These are phyloP conservation scores for Fonsecaea pedrosoi DNA, from an alignment of 2,329 filamentous ascomycete species.

Conservation along the genomic window DNA sequence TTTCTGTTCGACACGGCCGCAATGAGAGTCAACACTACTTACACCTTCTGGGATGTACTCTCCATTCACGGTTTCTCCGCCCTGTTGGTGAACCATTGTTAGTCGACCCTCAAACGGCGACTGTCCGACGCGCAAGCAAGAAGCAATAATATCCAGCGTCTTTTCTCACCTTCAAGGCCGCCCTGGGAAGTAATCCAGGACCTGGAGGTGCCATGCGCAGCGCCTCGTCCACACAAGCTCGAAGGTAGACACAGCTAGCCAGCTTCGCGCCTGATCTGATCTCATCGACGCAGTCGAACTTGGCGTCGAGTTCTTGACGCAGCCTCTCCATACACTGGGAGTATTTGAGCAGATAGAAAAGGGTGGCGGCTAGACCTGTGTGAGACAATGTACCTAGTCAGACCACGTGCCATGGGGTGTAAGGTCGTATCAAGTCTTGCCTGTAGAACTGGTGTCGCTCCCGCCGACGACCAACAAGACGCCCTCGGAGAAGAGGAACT, in stretches of 20 bases:
- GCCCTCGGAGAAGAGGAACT: neutral
- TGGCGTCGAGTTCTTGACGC: neutral
- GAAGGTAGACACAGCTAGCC: neutral
- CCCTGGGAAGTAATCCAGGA: neutral
- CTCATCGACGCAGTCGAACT: neutral
- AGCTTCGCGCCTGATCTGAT: neutral
- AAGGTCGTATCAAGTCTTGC: neutral
- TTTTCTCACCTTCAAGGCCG: neutral
- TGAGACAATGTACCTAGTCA: neutral
- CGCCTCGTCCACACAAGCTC: constrained; percentile 2
- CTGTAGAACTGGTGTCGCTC: neutral
- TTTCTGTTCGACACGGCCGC: neutral
- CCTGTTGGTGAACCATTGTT: neutral
- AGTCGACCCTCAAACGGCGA: neutral
- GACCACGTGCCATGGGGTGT: neutral
- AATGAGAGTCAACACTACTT: neutral
- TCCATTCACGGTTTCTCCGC: neutral
- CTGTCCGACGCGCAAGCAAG: neutral
- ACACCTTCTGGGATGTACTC: neutral
- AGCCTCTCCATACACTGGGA: neutral
- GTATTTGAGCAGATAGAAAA: constrained; percentile 5
- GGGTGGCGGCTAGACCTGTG: neutral
- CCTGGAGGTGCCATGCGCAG: constrained; percentile 6
- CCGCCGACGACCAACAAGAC: neutral
- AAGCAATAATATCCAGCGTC: neutral